Base-by-base conservation (phyloP, 441 rosid species). In the Brassica hybrid region DNA sequence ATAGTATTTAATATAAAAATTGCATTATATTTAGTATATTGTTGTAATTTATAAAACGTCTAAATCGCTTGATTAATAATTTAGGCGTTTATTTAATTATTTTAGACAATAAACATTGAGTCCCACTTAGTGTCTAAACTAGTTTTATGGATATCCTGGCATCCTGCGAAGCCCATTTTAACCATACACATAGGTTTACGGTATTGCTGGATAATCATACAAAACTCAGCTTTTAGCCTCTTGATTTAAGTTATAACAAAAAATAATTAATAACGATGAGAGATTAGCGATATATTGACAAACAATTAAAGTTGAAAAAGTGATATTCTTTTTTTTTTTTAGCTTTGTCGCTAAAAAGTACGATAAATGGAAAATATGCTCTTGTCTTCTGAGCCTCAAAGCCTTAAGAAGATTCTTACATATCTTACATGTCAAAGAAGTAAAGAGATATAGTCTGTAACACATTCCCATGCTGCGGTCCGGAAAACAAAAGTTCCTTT, bases 391-490 rank as follows among this genome's bases (percentile, higher is more conserved):
- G 79, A 79, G 76, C 73, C 79, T 75, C 79, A 70, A 80, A 75
- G 64, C 36, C 72, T 69, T 79, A 16, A 69, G 76, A 71, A 80
- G 79, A 80, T 80, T 80, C 83, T 75, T 32, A 70, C 69, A 79
- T 79, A 79, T 74, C 79, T 41, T 56, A 69, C 71, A 73, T 79
- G 71, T 74, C 76, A 14, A 74, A 74, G 71, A 61, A 62, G 61
- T 56, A 62, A 63, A 57, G 72, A 69, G 79, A 71, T 75, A 75
- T 27, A 27, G 83, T 75, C 71, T 76, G 79, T 75, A 80, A 75
- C 79, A 75, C 83, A 75, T 75, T 80, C 79, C 76, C 79, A 75
- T 80, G 83, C 75, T 80, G 83, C 75, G 83, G 82, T 79, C 82
- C 82, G 78, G 27, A 79, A 79, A 79, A 73, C 75, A 79, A 79